These are phyloP conservation scores for Acmispon strigosus DNA, from an alignment of 306 rosid species.

Conservation along the genomic window DNA sequence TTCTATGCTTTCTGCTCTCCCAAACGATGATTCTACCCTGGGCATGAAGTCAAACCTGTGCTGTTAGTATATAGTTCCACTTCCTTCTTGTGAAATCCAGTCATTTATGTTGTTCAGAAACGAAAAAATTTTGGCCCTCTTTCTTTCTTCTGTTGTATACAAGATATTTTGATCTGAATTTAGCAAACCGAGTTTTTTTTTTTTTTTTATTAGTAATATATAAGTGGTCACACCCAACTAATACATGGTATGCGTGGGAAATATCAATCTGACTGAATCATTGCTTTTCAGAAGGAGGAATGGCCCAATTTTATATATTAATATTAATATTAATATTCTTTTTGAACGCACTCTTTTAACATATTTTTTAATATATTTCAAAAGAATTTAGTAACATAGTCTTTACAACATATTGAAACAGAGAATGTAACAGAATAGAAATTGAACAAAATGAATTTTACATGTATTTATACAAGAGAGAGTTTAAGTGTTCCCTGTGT, in stretches of 20 bases:
- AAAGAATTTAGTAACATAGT: no score
- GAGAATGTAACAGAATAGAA: no score
- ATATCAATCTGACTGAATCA: neutral
- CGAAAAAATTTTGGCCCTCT: constrained; percentile 13
- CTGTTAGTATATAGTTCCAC: constrained; percentile 19
- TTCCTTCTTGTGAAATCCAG: constrained; percentile 2
- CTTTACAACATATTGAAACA: no score
- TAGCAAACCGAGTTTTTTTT: neutral
- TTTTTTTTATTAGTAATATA: neutral
- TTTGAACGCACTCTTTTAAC: no score
- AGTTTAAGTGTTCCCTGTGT: no score
- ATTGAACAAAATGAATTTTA: no score
- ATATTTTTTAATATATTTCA: no score
- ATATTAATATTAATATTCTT: no score
- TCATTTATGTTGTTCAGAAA: constrained; percentile 12
- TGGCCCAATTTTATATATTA: no score
- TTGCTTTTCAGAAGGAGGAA: neutral
- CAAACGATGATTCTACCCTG: constrained; percentile 10
- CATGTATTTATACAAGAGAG: no score
- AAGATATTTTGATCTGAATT: constrained; percentile 3
- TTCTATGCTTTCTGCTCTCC: constrained; percentile 2
- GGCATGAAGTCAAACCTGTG: constrained; percentile 7
- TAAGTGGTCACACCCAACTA: neutral
- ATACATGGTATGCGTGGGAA: neutral
- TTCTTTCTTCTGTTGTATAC: neutral